phyloP scores from a whole-genome alignment of 345 rosid genomes.

The Aegle marmelos region DNA sequence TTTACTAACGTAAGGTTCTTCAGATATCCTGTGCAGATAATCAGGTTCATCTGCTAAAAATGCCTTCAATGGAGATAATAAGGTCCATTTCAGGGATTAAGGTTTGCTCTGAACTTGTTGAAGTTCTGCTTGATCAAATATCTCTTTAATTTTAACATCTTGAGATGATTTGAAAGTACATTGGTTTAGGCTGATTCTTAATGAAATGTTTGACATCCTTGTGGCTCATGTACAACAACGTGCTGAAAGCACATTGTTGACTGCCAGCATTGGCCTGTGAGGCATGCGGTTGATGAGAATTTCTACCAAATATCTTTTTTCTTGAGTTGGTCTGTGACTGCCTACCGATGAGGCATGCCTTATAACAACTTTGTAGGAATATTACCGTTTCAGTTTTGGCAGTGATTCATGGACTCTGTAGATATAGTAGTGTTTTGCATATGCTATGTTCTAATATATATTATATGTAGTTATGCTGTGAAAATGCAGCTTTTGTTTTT shows the following conservation, averaged over 20 bases:
- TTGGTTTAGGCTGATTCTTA: neutral
- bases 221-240: neutral
- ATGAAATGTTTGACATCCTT: neutral
- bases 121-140: neutral
- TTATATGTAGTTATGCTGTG: neutral
- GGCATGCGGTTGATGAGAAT: neutral
- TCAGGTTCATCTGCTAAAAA: constrained; percentile 82
- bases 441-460: neutral
- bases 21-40: constrained; percentile 98
- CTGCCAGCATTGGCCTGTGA: neutral
- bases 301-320: neutral
- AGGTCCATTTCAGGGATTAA: constrained; percentile 89
- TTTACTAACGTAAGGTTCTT: constrained; percentile 29
- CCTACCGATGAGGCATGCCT: neutral
- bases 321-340: neutral
- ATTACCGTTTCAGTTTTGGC: neutral
- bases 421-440: neutral
- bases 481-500: neutral
- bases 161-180: neutral
- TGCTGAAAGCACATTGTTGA: neutral
- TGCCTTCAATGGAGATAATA: constrained; percentile 85
- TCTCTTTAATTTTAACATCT: neutral
- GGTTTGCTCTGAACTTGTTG: constrained; percentile 41
- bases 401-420: neutral
- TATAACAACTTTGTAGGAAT: neutral